Percentiles rank a stretch among this genome's conserved stretches.
Conservation (phyloP, 2,329 filamentous ascomycete genomes). For the Madurella fahalii region DNA sequence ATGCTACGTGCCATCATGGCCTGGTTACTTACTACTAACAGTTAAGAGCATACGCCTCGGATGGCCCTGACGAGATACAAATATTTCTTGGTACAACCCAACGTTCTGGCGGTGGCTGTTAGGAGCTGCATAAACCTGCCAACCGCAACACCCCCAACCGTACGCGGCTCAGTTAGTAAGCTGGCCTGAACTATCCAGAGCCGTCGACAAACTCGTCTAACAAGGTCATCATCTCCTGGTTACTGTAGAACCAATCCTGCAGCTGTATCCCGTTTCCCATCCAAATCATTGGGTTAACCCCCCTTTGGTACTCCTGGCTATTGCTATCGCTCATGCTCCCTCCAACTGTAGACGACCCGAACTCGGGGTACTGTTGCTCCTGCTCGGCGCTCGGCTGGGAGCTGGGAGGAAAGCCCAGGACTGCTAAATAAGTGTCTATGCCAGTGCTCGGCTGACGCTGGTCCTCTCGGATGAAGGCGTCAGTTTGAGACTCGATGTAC, state of each 20-base stretch:
- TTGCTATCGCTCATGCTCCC: not conserved
- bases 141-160: too few relatives aligned
- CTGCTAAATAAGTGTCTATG: conserved; percentile 50
- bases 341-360: not conserved
- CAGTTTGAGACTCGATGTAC: conserved; percentile 44
- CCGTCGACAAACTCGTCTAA: conserved; percentile 26
- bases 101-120: too few relatives aligned
- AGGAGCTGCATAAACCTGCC: too few relatives aligned
- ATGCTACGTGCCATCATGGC: conserved; percentile 11
- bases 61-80: too few relatives aligned
- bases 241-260: conserved; percentile 38
- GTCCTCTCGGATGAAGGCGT: not conserved
- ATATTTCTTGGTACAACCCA: too few relatives aligned
- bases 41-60: too few relatives aligned
- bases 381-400: conserved; percentile 9
- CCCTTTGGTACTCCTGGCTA: conserved; percentile 12
- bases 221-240: conserved; percentile 36
- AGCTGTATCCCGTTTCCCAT: conserved; percentile 36
- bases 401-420: conserved; percentile 42
- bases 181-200: too few relatives aligned
- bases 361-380: conserved; percentile 15
- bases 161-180: too few relatives aligned
- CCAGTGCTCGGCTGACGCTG: conserved; percentile 23
- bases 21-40: conserved; percentile 6
- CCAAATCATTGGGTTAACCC: conserved; percentile 31